Evolutionary conservation across 352 stramenopile species (phyloP), one percentile per base, ranked within the genome.

Genomic region (Globisporangium lucens): DNA sequence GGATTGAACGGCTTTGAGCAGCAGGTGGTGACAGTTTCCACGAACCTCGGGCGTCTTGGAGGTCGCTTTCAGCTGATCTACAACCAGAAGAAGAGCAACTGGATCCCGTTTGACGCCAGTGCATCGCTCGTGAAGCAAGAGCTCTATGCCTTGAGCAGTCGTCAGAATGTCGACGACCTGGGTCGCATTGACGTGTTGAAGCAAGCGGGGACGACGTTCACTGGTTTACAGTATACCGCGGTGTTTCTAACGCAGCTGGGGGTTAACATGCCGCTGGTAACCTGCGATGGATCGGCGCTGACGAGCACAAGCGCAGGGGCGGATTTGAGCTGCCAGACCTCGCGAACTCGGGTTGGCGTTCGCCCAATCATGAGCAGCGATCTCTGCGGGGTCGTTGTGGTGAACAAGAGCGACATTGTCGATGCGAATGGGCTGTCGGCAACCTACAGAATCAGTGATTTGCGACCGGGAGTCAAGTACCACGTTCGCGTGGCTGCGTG

Each of bases 1-100:
- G 89, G 84, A 10, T 97, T 94, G 70, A 93, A 96, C 22, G 96
- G 97, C 5, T 98, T 88, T 61, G 94, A 98, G 38, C 90, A 98
- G 68, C 96, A 99, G 64, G 84, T 82, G 6, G 69, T 98, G 2
- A 89, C 75, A 3, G 75, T 98, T 13, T 78, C 75, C 2, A 85
- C 89, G 1, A 87, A 81, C 22, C 68, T 70, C 3, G 87, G 83
- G 0, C 73, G 60, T 0, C 83, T 98, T 2, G 83, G 85, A 12
- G 97, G 97, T 8, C 79, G 79, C 24, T 98, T 98, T 66, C 77
- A 80, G 41, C 68, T 99, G 33, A 79, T 73, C 9, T 97, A 97
- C 65, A 71, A 95, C 63, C 82, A 94, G 3, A 81, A 95, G 57
- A 86, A 84, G 55, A 98, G 89, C 17, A 47, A 55, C 0, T 75